Base-by-base conservation (phyloP, 805 yeast species). In the Cyberlindnera veronae region DNA sequence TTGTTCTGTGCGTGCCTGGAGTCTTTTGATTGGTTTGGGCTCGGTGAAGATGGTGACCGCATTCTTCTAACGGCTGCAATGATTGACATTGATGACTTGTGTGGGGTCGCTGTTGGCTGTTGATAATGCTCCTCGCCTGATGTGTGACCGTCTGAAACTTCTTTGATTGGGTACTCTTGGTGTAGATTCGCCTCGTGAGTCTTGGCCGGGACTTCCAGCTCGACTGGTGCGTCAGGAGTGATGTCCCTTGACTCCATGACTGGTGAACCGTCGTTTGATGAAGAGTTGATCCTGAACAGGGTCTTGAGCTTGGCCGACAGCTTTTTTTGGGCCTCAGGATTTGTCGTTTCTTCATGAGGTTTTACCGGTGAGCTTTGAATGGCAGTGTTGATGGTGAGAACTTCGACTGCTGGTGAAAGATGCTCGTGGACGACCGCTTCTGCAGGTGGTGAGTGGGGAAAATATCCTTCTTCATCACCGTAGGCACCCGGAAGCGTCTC, bases 21-120 rank as follows among this genome's bases (percentile, higher is more conserved):
- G n/a, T n/a, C n/a, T n/a, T n/a, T n/a, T n/a, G n/a, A n/a, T n/a
- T n/a, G n/a, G n/a, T 24, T 24, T 7, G 60, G 58, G 31, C 46
- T 45, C 26, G 65, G 66, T 3, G 63, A 56, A 6, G 63, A 58
- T 2, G 66, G 66, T 2, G 64, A 60, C 11, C 66, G 55, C 48
- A 64, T 60, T 35, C 71, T 45, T 44, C 53, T 45, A 5, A 51
- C 53, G 8, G 53, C 49, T 21, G 48, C 27, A 40, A 30, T 20
- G 13, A 37, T 13, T 12, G 45, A 34, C 6, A 46, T 34, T 14
- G 47, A 30, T 16, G 59, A 33, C 15, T 35, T 39, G 14, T 48
- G 48, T 8, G 35, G 21, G 8, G 33, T 10, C 15, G 19, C 38
- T 5, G 36, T n/a, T 5, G 36, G 46, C 6, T 40, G 45, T n/a